Evolutionary conservation across 1,284 basidiomycete species (phyloP).

Genomic region (Irpex lacteus): DNA sequence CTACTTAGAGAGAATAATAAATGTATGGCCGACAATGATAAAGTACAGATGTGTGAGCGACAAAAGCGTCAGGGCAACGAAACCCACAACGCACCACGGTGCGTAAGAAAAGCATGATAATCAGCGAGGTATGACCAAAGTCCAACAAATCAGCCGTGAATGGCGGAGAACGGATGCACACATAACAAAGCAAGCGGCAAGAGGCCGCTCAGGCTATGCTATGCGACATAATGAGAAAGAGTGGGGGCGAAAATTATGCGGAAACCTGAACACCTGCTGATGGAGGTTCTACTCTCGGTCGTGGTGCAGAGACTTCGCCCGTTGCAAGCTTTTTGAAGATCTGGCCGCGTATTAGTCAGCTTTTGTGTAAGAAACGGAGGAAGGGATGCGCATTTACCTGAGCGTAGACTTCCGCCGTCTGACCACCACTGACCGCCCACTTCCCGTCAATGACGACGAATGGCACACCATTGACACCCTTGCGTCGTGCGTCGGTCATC

Average conservation of each 20-base stretch:
- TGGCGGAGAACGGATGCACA: background rate
- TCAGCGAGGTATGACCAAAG: constrained; percentile 5
- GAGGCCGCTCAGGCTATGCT: background rate
- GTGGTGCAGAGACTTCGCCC: constrained; percentile 11
- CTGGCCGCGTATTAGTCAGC: constrained; percentile 14
- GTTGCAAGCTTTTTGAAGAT: constrained; percentile 36
- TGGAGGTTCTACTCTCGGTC: constrained; percentile 9
- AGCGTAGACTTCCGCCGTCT: constrained; percentile 67
- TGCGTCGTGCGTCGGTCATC: constrained; percentile 61
- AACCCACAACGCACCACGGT: constrained; percentile 1
- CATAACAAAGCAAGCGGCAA: background rate
- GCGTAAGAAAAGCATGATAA: constrained; percentile 4
- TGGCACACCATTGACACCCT: constrained; percentile 78
- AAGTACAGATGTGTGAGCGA: background rate
- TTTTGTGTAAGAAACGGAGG: background rate
- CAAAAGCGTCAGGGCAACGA: background rate
- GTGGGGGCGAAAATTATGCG: constrained; percentile 1
- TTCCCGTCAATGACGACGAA: constrained; percentile 77
- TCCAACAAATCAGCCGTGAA: background rate
- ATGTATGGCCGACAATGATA: background rate
- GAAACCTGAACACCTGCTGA: constrained; percentile 8
- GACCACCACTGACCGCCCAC: constrained; percentile 77
- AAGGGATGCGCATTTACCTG: constrained; percentile 41
- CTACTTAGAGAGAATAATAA: constrained; percentile 1
- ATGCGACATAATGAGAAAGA: background rate